phyloP scores from a whole-genome alignment of 257 asterid species.

The Datura wrightii region DNA sequence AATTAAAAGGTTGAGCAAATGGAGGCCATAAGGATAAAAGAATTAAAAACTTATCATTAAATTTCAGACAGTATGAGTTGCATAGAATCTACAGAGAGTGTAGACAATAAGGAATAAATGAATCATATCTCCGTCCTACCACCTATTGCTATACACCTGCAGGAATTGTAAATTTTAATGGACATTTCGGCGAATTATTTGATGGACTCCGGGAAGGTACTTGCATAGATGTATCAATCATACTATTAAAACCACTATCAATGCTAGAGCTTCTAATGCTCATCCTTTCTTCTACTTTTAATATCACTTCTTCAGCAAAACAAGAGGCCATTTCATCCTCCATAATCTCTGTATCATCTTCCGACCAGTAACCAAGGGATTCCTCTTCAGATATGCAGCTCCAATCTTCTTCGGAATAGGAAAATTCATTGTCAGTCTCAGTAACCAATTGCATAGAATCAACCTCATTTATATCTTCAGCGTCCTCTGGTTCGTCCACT shows the following conservation, averaged over 20 bases:
- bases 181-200: conserved; percentile 39
- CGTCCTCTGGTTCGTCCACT: conserved; percentile 43
- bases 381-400: conserved; percentile 42
- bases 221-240: conserved; percentile 42
- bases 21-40: neutral
- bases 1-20: neutral
- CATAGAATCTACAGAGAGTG: conserved; percentile 6
- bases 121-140: conserved; percentile 14
- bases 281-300: conserved; percentile 40
- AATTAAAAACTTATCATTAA: conserved; percentile 13
- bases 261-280: conserved; percentile 36
- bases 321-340: conserved; percentile 43
- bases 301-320: conserved; percentile 37
- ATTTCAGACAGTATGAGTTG: conserved; percentile 10
- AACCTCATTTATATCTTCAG: conserved; percentile 61
- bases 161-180: conserved; percentile 58
- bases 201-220: conserved; percentile 37
- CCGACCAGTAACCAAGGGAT: conserved; percentile 53
- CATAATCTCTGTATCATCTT: conserved; percentile 48
- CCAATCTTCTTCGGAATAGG: conserved; percentile 41
- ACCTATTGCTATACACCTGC: conserved; percentile 56
- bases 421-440: conserved; percentile 54
- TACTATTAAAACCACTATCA: conserved; percentile 41
- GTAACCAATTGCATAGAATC: conserved; percentile 56
- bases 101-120: conserved; percentile 7